Evolutionary conservation across 495 filamentous ascomycete species (phyloP).

Genomic region (Neurospora cerealis): DNA sequence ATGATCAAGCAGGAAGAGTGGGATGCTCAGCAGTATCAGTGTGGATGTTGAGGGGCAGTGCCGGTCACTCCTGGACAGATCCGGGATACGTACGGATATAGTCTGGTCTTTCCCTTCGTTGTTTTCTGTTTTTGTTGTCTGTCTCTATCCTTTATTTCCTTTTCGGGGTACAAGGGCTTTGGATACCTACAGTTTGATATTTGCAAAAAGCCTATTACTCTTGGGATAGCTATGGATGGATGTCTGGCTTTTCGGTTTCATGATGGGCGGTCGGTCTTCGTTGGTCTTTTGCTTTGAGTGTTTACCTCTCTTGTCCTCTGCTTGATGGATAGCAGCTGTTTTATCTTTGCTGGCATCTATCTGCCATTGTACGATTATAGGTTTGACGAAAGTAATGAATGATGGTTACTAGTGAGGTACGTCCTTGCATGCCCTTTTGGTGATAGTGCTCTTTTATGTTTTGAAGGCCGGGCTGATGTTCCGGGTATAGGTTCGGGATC

Average conservation of each 20-base stretch:
- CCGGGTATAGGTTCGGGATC: neutral
- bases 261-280: neutral
- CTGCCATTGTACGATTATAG: neutral
- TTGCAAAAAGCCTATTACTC: neutral
- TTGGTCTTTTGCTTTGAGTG: neutral
- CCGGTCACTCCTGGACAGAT: neutral
- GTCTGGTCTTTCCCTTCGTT: neutral
- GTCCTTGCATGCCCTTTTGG: neutral
- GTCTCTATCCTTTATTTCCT: neutral
- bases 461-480: neutral
- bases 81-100: neutral
- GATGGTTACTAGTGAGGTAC: neutral
- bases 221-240: neutral
- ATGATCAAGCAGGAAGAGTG: conserved; percentile 30
- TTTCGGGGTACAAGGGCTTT: neutral
- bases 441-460: neutral
- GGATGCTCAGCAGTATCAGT: conserved; percentile 11
- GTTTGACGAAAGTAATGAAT: neutral
- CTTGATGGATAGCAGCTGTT: neutral
- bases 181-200: neutral
- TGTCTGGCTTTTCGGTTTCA: neutral
- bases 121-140: neutral
- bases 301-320: neutral
- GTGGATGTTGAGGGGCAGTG: neutral
- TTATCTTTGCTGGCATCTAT: neutral